Conservation (phyloP, 1,284 basidiomycete genomes). For the Amylostereum areolatum region DNA sequence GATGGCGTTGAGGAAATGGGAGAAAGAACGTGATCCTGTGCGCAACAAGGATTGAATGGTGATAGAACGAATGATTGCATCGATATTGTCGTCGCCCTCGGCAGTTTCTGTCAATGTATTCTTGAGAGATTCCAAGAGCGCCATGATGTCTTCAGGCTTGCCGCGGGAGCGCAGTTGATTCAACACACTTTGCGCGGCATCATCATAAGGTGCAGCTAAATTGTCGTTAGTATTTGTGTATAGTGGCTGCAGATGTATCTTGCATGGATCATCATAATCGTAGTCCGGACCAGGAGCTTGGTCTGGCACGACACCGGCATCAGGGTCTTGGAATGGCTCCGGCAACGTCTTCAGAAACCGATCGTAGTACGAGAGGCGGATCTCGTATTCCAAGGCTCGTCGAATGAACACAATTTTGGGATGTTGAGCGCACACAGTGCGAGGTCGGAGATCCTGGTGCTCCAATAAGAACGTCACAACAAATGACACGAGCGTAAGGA, state of each 20-base stretch:
- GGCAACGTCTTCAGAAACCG: constrained; percentile 89
- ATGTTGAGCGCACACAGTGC: constrained; percentile 63
- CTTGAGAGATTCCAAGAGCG: constrained; percentile 69
- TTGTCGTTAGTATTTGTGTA: too few species aligned
- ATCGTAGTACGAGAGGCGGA: constrained; percentile 91
- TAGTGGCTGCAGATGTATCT: constrained; percentile 3
- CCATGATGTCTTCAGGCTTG: constrained; percentile 76
- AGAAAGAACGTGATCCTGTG: constrained; percentile 94
- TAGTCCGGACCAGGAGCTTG: constrained; percentile 82
- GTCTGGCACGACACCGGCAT: constrained; percentile 60
- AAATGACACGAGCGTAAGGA: too few species aligned
- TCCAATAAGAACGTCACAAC: constrained; percentile 1
- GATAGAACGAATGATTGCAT: constrained; percentile 68
- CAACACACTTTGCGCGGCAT: constrained; percentile 76
- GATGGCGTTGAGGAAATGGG: constrained; percentile 96
- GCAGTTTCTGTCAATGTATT: constrained; percentile 52
- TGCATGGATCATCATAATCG: constrained; percentile 70
- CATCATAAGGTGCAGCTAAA: constrained; percentile 73
- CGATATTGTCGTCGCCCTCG: constrained; percentile 56
- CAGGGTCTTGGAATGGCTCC: constrained; percentile 65
- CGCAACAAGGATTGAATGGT: constrained; percentile 86
- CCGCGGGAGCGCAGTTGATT: constrained; percentile 74
- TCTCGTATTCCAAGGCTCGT: constrained; percentile 86
- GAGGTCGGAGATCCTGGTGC: constrained; percentile 79
- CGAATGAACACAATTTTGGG: constrained; percentile 86